Percentiles rank a stretch among this genome's conserved stretches.
phyloP scores from a whole-genome alignment of 257 asterid genomes.

The Coffea canephora region DNA sequence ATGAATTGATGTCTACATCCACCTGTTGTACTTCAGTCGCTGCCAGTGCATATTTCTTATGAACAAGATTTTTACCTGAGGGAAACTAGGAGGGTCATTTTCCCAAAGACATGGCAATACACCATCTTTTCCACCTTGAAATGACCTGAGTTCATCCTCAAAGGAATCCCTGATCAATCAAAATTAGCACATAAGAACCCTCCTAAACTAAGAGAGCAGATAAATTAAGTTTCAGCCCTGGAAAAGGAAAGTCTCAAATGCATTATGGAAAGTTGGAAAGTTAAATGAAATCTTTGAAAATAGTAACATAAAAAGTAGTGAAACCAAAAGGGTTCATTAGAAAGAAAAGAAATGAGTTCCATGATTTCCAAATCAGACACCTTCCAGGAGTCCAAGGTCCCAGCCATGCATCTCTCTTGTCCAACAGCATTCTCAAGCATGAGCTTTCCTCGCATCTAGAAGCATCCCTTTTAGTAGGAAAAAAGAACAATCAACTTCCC shows the following conservation, averaged over 20 bases:
- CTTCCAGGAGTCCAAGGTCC: constrained; percentile 99
- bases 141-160: constrained; percentile 95
- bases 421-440: constrained; percentile 80
- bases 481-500: not conserved
- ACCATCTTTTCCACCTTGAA: constrained; percentile 98
- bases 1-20: not conserved
- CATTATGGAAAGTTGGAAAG: not conserved
- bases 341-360: constrained; percentile 13
- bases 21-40: not conserved
- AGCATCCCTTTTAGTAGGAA: constrained; percentile 61
- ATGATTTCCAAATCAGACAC: constrained; percentile 32
- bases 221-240: not conserved
- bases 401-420: constrained; percentile 96
- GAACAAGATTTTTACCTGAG: constrained; percentile 61
- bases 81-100: constrained; percentile 87
- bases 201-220: not conserved
- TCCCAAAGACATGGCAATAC: constrained; percentile 94
- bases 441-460: constrained; percentile 88
- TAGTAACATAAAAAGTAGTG: constrained; percentile 8
- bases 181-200: constrained; percentile 17
- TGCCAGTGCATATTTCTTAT: not conserved
- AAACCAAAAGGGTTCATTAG: constrained; percentile 1
- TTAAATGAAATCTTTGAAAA: constrained; percentile 22
- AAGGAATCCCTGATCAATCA: constrained; percentile 75
- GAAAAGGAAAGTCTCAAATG: not conserved